Conservation (phyloP, 495 filamentous ascomycete genomes). For the Evernia prunastri region DNA sequence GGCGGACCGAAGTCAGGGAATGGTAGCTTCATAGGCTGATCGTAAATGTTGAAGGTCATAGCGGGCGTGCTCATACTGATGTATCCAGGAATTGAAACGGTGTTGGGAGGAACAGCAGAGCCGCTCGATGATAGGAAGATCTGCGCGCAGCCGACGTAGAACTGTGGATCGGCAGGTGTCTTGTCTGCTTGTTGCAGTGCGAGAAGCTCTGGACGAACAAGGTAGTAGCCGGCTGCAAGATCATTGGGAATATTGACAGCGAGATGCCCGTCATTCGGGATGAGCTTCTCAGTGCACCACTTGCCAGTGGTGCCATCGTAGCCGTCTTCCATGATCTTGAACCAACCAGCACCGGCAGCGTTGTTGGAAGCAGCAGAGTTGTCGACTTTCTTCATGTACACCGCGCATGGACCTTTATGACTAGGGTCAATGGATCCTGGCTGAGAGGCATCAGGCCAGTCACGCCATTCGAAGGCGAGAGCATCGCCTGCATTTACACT, state of each 20-base stretch:
- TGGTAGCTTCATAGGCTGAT: slow-evolving; percentile 33
- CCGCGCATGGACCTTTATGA: slow-evolving; percentile 64
- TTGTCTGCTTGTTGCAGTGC: slow-evolving; percentile 59
- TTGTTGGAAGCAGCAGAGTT: slow-evolving; percentile 37
- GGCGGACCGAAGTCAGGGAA: slow-evolving; percentile 57
- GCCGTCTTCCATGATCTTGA: slow-evolving; percentile 69
- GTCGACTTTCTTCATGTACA: slow-evolving; percentile 63
- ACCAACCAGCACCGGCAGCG: slow-evolving; percentile 62
- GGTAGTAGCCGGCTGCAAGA: slow-evolving; percentile 58
- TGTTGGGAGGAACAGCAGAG: slow-evolving; percentile 36
- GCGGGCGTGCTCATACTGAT: slow-evolving; percentile 45
- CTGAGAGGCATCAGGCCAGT: slow-evolving; percentile 49
- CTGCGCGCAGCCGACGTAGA: slow-evolving; percentile 66
- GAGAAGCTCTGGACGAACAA: slow-evolving; percentile 60
- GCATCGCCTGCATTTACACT: slow-evolving; percentile 45
- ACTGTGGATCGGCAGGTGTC: slow-evolving; percentile 49
- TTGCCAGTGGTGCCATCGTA: slow-evolving; percentile 46
- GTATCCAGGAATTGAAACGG: slow-evolving; percentile 60
- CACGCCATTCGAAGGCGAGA: slow-evolving; percentile 58
- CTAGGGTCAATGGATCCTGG: slow-evolving; percentile 52
- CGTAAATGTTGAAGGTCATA: slow-evolving; percentile 59
- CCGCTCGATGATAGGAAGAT: slow-evolving; percentile 50
- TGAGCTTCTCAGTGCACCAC: slow-evolving; percentile 66
- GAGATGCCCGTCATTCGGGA: slow-evolving; percentile 56
- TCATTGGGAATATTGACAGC: slow-evolving; percentile 52